These are phyloP conservation scores for Penicillium expansum DNA, from an alignment of 2,329 filamentous ascomycete species.

Conservation along the genomic window DNA sequence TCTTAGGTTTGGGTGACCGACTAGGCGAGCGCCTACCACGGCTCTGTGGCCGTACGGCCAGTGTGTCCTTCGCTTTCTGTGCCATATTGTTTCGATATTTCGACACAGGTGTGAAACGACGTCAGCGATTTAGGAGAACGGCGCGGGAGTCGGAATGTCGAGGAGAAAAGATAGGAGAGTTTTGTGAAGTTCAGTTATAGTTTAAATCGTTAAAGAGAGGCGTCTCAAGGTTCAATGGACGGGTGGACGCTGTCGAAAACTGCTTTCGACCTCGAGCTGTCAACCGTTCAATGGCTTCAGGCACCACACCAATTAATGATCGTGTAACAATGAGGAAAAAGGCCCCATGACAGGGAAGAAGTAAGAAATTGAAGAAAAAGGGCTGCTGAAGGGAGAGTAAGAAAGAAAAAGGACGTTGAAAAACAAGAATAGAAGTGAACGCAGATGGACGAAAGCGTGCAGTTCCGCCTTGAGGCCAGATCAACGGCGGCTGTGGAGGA, in stretches of 20 bases:
- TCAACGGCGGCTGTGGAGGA: slow-evolving; percentile 27
- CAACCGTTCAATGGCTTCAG: slow-evolving; percentile 13
- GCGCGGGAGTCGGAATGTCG: slow-evolving; percentile 10
- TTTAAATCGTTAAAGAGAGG: slow-evolving; percentile 1
- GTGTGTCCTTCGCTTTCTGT: slow-evolving; percentile 34
- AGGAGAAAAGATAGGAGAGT: background rate
- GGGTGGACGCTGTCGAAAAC: slow-evolving; percentile 9
- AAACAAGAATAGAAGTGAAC: slow-evolving; percentile 27
- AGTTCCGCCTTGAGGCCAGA: slow-evolving; percentile 36
- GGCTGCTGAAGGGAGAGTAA: slow-evolving; percentile 17
- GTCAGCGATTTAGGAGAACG: slow-evolving; percentile 7
- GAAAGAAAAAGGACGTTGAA: slow-evolving; percentile 21
- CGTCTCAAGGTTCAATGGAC: slow-evolving; percentile 7
- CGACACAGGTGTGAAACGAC: slow-evolving; percentile 10
- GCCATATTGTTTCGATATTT: slow-evolving; percentile 25
- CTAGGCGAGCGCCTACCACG: slow-evolving; percentile 38
- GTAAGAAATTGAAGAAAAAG: slow-evolving; percentile 19
- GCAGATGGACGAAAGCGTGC: slow-evolving; percentile 32
- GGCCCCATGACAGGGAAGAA: slow-evolving; percentile 36
- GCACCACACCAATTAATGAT: slow-evolving; percentile 34
- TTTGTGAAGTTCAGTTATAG: background rate
- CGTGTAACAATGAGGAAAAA: slow-evolving; percentile 33
- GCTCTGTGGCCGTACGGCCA: slow-evolving; percentile 38
- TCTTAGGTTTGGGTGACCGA: slow-evolving; percentile 41
- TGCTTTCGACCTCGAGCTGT: slow-evolving; percentile 16